A percentile compares a stretch with the other conserved stretches of the same genome.
These are phyloP conservation scores for Trichosanthes cucumerina DNA, from an alignment of 306 rosid species.

Conservation along the genomic window DNA sequence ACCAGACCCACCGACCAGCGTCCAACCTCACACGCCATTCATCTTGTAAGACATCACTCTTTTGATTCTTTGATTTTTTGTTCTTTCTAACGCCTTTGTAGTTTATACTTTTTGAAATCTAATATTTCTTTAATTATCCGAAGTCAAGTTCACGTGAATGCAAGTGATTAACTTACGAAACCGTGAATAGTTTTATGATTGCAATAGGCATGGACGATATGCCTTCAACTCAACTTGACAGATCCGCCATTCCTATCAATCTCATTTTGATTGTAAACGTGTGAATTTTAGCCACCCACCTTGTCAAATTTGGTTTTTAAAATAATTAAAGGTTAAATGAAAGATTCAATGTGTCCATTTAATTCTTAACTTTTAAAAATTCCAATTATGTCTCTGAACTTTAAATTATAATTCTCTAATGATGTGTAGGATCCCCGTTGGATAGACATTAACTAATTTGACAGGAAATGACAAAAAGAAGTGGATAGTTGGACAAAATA, in stretches of 20 bases:
- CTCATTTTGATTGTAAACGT: conserved; percentile 2
- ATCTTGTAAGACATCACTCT: neutral
- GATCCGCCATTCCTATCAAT: neutral
- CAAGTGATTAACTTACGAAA: neutral
- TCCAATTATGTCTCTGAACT: neutral
- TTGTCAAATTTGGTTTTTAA: neutral
- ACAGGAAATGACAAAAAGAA: neutral
- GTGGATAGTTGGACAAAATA: neutral
- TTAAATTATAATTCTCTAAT: neutral
- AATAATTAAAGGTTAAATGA: neutral
- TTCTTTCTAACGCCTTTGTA: neutral
- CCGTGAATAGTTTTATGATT: neutral
- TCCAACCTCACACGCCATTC: neutral
- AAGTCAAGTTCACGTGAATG: neutral
- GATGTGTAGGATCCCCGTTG: neutral
- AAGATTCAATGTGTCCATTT: neutral
- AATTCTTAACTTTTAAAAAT: neutral
- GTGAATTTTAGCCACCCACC: neutral
- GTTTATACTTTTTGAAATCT: neutral
- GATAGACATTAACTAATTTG: neutral
- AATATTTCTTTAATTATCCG: neutral
- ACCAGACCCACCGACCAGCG: conserved; percentile 5
- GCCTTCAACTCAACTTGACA: neutral
- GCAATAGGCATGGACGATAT: neutral
- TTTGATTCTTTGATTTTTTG: conserved; percentile 3